phyloP scores from a whole-genome alignment of 306 rosid genomes.

The Dicorynia guianensis region DNA sequence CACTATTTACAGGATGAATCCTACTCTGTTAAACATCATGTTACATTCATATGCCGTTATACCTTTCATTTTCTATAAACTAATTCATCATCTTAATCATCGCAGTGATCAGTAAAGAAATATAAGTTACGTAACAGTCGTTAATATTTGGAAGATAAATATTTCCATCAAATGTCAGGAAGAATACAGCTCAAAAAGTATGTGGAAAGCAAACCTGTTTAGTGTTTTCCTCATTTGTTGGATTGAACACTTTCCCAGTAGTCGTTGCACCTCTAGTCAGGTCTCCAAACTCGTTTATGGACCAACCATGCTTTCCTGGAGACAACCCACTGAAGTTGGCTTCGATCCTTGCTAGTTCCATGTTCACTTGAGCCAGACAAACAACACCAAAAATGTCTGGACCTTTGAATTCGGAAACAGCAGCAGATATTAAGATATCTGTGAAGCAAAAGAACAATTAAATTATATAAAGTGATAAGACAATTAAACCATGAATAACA shows the following conservation, averaged over 20 bases:
- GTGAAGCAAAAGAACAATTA: constrained; percentile 44
- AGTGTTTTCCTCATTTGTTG: constrained; percentile 40
- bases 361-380: constrained; percentile 87
- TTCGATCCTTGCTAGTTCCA: constrained; percentile 92
- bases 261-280: constrained; percentile 85
- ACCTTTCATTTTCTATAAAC: neutral
- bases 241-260: constrained; percentile 80
- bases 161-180: neutral
- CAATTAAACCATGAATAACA: constrained; percentile 17
- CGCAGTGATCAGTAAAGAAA: neutral
- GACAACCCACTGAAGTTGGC: constrained; percentile 84
- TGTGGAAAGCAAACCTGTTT: constrained; percentile 62
- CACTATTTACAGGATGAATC: neutral
- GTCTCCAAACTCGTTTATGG: constrained; percentile 92
- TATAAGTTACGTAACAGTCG: constrained; percentile 6
- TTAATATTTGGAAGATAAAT: neutral
- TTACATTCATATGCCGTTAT: neutral
- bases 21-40: neutral
- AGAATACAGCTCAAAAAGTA: constrained; percentile 30
- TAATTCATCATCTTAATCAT: constrained; percentile 18
- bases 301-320: constrained; percentile 94
- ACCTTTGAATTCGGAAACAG: constrained; percentile 95
- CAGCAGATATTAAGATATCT: constrained; percentile 89
- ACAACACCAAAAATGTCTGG: constrained; percentile 85
- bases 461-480: constrained; percentile 9